These are phyloP conservation scores for Coniferiporia weirii DNA, from an alignment of 1,284 basidiomycete genomes.

Conservation along the genomic window DNA sequence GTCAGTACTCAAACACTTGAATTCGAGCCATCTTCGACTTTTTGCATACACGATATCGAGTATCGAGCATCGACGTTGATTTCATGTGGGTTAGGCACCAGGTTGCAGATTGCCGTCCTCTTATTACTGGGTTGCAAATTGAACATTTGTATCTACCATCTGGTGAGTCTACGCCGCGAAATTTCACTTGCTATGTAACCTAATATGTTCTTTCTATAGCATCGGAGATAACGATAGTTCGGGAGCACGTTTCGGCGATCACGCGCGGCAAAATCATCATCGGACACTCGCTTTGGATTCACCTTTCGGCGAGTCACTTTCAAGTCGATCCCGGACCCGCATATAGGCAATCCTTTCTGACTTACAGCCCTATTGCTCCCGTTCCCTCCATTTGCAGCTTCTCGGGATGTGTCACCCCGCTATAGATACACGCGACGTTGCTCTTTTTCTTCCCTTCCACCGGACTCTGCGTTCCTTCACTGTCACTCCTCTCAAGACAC, in stretches of 20 bases:
- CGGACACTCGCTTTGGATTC: constrained; percentile 50
- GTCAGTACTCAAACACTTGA: constrained; percentile 31
- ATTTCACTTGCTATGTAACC: neutral
- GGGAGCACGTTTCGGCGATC: constrained; percentile 37
- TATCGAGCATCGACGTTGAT: neutral
- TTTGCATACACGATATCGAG: neutral
- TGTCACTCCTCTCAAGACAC: constrained; percentile 38
- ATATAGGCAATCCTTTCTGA: constrained; percentile 3
- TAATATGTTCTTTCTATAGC: constrained; percentile 29
- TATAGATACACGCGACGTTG: constrained; percentile 50
- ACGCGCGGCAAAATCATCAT: constrained; percentile 47
- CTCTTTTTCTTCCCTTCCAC: constrained; percentile 49
- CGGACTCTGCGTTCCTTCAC: constrained; percentile 38
- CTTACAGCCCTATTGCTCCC: constrained; percentile 2
- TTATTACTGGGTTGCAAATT: constrained; percentile 42
- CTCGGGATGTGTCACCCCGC: constrained; percentile 49
- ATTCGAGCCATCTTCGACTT: neutral
- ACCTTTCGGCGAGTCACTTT: constrained; percentile 42
- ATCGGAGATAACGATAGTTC: constrained; percentile 43
- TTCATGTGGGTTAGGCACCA: constrained; percentile 31
- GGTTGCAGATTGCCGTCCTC: constrained; percentile 43
- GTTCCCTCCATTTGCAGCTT: constrained; percentile 31
- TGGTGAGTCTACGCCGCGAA: constrained; percentile 21
- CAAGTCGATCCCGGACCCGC: neutral
- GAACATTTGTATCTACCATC: constrained; percentile 38